Evolutionary conservation across 176 grass and related monocot genomes (phyloP).

Genomic region (Miscanthus lutarioriparius): DNA sequence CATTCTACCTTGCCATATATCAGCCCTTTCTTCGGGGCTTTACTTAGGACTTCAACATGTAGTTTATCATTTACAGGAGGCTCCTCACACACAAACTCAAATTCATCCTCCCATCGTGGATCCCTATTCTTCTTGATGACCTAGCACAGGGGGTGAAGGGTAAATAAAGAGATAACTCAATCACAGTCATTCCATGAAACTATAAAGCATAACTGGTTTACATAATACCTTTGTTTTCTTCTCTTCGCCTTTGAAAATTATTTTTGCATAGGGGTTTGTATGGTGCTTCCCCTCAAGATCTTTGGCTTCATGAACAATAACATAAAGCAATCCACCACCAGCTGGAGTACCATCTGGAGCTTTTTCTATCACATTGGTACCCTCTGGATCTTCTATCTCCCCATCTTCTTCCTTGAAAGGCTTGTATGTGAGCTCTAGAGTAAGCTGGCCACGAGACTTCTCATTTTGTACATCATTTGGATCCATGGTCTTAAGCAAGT

Average conservation of each 20-base stretch:
- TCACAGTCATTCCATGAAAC: background rate
- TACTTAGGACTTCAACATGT: constrained; percentile 82
- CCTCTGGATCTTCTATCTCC: constrained; percentile 42
- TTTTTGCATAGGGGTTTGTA: constrained; percentile 79
- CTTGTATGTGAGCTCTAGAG: constrained; percentile 67
- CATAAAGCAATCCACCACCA: constrained; percentile 77
- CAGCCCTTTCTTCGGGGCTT: constrained; percentile 63
- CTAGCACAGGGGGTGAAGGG: constrained; percentile 35
- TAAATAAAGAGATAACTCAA: constrained; percentile 1
- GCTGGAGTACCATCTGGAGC: constrained; percentile 65
- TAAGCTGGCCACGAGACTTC: constrained; percentile 73
- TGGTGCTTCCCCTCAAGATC: constrained; percentile 97
- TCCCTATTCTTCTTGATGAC: constrained; percentile 95
- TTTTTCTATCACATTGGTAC: constrained; percentile 47
- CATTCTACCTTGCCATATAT: constrained; percentile 84
- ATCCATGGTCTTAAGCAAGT: constrained; percentile 83
- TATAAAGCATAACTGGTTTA: background rate
- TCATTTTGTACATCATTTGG: constrained; percentile 73
- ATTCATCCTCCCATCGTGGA: constrained; percentile 79
- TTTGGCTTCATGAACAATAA: constrained; percentile 81
- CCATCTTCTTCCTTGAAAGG: constrained; percentile 86
- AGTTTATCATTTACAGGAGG: constrained; percentile 81
- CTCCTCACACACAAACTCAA: constrained; percentile 86
- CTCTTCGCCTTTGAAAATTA: constrained; percentile 82
- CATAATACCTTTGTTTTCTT: constrained; percentile 83